These are phyloP conservation scores for Chlorophyllum brunneum DNA, from an alignment of 768 basidiomycete species.

Conservation along the genomic window DNA sequence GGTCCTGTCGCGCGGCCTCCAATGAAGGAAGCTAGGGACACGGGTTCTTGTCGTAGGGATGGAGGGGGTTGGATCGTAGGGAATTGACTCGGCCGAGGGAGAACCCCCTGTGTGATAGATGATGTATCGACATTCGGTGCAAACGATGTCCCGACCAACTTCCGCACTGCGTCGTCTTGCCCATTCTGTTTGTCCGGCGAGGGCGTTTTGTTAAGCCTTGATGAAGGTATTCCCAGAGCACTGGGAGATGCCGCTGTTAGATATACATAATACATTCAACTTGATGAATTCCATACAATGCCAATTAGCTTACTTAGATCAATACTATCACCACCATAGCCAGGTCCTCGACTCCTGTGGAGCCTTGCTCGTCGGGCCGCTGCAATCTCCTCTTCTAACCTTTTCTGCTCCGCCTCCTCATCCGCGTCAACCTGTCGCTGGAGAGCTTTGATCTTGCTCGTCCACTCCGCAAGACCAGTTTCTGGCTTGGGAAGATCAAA, in stretches of 20 bases:
- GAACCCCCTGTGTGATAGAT: constrained; percentile 12
- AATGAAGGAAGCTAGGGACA: constrained; percentile 80
- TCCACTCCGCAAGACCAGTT: constrained; percentile 75
- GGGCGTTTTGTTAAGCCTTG: constrained; percentile 13
- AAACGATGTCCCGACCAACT: constrained; percentile 32
- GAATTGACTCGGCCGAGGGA: constrained; percentile 20
- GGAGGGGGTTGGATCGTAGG: constrained; percentile 13
- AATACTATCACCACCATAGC: constrained; percentile 32
- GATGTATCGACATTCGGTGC: constrained; percentile 5
- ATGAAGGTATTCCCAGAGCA: neutral
- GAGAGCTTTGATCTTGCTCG: constrained; percentile 73
- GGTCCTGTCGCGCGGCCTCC: constrained; percentile 77
- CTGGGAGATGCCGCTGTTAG: constrained; percentile 5
- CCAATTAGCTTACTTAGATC: constrained; percentile 45
- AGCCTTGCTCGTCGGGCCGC: constrained; percentile 48
- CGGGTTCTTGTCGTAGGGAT: constrained; percentile 38
- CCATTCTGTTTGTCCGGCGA: constrained; percentile 33
- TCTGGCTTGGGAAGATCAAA: constrained; percentile 53
- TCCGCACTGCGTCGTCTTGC: constrained; percentile 44
- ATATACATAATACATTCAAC: neutral
- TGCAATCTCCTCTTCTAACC: constrained; percentile 62
- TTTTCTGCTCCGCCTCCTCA: constrained; percentile 71
- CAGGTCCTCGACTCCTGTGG: constrained; percentile 41
- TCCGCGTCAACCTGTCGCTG: constrained; percentile 80
- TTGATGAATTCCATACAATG: neutral